Evolutionary conservation across 176 grass and related monocot species (phyloP).

Genomic region (Hordeum marinum): DNA sequence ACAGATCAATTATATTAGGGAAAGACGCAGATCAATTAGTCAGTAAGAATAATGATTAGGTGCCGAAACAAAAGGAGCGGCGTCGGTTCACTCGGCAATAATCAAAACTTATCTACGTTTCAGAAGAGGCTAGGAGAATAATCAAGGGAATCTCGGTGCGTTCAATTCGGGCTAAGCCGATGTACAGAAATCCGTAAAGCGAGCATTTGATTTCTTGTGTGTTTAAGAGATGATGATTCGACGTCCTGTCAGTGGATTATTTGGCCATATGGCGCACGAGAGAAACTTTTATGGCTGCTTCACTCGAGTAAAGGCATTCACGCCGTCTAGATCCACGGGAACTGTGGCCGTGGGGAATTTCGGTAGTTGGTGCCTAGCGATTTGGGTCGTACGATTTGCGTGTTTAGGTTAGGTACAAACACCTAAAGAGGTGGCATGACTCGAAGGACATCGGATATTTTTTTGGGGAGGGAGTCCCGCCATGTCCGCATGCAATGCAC

Average conservation of each 20-base stretch:
- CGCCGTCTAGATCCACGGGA: neutral
- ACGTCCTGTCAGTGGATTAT: neutral
- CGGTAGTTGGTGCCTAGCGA: neutral
- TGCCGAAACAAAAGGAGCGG: constrained; percentile 51
- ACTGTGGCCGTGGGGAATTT: neutral
- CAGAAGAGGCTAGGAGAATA: neutral
- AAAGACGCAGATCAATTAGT: neutral
- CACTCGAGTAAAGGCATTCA: neutral
- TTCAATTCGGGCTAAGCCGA: neutral
- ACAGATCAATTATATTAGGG: neutral
- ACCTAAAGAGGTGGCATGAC: neutral
- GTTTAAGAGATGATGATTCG: neutral
- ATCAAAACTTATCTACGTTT: constrained; percentile 27
- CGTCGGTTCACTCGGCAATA: constrained; percentile 4
- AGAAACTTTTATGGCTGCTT: neutral
- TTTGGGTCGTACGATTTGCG: neutral
- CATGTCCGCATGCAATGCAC: neutral
- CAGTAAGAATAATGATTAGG: constrained; percentile 24
- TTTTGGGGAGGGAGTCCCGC: neutral
- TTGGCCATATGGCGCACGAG: neutral
- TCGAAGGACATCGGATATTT: neutral
- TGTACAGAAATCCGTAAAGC: neutral
- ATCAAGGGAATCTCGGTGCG: constrained; percentile 17
- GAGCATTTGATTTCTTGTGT: neutral
- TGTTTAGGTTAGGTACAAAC: constrained; percentile 21